A percentile compares a stretch with the other conserved stretches of the same genome.
Conservation (phyloP, 1,139 yeast genomes). For the Debaryomycetaceae sp. region DNA sequence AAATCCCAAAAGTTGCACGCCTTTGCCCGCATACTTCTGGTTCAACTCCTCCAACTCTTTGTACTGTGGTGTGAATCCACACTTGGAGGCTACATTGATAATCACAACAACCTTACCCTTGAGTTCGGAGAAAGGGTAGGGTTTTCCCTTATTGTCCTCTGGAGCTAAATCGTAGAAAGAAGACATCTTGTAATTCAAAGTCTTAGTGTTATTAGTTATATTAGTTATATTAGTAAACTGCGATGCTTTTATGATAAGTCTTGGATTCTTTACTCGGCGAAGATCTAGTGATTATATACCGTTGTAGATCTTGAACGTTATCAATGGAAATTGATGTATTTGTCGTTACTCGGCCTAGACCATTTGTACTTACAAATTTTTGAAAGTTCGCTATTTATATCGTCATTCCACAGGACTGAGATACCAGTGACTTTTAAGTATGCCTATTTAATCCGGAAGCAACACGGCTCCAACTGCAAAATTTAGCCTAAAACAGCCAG, state of each 20-base stretch:
- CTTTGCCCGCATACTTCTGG: slow-evolving; percentile 71
- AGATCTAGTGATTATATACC: neutral
- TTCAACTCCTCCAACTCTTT: slow-evolving; percentile 77
- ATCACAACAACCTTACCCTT: slow-evolving; percentile 88
- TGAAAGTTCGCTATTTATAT: no score
- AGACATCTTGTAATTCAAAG: slow-evolving; percentile 21
- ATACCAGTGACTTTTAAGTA: no score
- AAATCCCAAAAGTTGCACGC: slow-evolving; percentile 81
- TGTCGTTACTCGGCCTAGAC: no score
- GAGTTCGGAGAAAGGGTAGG: slow-evolving; percentile 63
- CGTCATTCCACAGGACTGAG: no score
- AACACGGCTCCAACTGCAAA: no score
- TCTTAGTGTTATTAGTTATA: no score
- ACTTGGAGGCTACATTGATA: slow-evolving; percentile 93
- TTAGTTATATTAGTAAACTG: no score
- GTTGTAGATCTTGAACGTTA: neutral
- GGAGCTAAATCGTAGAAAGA: slow-evolving; percentile 41
- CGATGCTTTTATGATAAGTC: no score
- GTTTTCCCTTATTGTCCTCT: slow-evolving; percentile 47
- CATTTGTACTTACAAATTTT: no score
- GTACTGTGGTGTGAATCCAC: slow-evolving; percentile 82
- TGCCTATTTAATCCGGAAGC: no score
- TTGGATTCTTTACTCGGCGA: neutral
- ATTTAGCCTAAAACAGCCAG: no score
- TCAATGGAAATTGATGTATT: no score